Conservation (phyloP, 345 rosid genomes). For the Moricandia moricandioides region DNA sequence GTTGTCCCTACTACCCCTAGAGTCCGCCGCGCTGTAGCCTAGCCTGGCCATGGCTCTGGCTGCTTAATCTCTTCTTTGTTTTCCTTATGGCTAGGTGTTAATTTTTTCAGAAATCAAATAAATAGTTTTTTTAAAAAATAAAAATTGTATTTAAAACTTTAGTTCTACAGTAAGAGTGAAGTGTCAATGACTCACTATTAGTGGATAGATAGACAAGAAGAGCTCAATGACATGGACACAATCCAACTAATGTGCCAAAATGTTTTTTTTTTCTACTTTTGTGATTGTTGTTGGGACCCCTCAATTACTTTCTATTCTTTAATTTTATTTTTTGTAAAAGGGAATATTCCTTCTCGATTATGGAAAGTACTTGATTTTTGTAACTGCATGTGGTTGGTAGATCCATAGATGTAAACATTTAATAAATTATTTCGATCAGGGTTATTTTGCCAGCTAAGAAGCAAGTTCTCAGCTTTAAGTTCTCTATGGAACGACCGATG, state of each 20-base stretch:
- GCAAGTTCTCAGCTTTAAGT: neutral
- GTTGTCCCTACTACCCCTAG: conserved; percentile 60
- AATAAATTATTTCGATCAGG: neutral
- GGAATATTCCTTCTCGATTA: conserved; percentile 6
- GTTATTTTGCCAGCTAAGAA: neutral
- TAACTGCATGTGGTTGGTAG: neutral
- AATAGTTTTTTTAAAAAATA: neutral
- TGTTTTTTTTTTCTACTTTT: neutral
- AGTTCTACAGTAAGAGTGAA: conserved; percentile 12
- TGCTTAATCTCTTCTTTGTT: neutral
- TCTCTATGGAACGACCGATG: neutral
- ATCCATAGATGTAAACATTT: neutral
- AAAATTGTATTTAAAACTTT: neutral
- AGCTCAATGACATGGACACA: conserved; percentile 21
- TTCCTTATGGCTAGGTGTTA: conserved; percentile 5
- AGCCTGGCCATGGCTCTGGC: neutral
- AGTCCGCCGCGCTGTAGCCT: conserved; percentile 43
- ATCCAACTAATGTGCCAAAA: conserved; percentile 29
- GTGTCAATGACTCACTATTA: conserved; percentile 5
- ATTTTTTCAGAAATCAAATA: neutral
- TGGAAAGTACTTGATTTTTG: conserved; percentile 4
- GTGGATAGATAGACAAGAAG: conserved; percentile 15
- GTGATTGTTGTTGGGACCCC: conserved; percentile 8
- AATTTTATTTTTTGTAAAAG: neutral
- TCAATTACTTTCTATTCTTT: conserved; percentile 23